Conservation (phyloP, 306 rosid genomes). For the Betula pendula region DNA sequence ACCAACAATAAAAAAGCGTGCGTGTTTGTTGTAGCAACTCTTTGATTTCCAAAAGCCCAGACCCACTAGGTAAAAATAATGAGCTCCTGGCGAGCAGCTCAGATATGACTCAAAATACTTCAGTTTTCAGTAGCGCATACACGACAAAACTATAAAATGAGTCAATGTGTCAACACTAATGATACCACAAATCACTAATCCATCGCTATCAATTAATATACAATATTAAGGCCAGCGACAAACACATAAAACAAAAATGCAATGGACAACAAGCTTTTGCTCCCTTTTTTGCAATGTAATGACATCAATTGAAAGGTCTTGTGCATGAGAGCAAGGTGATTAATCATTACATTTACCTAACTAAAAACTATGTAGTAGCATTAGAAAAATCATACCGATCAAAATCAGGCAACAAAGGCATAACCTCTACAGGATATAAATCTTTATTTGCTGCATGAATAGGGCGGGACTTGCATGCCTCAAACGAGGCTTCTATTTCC, state of each 20-base stretch:
- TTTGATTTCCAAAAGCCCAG: background rate
- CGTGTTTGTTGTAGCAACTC: background rate
- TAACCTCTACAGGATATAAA: constrained; percentile 87
- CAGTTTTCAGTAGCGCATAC: background rate
- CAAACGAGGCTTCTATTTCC: constrained; percentile 97
- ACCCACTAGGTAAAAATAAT: background rate
- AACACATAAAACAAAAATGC: background rate
- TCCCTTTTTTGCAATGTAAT: background rate
- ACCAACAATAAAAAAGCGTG: background rate
- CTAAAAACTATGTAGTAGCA: background rate
- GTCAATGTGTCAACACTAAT: background rate
- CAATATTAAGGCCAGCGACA: background rate
- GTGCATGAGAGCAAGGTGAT: background rate
- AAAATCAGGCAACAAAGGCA: constrained; percentile 88
- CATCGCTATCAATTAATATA: background rate
- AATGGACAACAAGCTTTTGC: background rate
- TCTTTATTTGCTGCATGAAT: constrained; percentile 87
- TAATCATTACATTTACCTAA: background rate
- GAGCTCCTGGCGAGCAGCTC: background rate
- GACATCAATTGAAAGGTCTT: background rate
- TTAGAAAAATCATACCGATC: constrained; percentile 59
- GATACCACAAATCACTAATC: background rate
- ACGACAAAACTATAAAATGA: background rate
- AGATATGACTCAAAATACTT: background rate
- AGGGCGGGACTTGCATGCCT: constrained; percentile 87